Evolutionary conservation across 1,284 basidiomycete genomes (phyloP).

Genomic region (Prillingera fragicola): DNA sequence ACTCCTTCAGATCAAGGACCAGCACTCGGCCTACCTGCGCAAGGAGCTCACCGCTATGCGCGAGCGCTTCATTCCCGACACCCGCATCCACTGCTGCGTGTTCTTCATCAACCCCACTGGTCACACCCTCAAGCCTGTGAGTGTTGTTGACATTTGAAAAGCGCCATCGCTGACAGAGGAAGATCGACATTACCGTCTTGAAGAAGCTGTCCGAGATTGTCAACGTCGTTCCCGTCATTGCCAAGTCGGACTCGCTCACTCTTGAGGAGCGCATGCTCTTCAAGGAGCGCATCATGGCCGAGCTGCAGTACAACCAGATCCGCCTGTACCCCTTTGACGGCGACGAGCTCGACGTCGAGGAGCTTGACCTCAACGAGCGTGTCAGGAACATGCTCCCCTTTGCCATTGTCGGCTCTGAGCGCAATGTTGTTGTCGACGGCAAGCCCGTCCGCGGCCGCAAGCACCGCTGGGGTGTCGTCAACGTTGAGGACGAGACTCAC

Average conservation of each 20-base stretch:
- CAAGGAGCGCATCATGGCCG: slow-evolving; percentile 92
- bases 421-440: slow-evolving; percentile 89
- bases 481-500: slow-evolving; percentile 92
- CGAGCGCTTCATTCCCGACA: slow-evolving; percentile 96
- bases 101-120: slow-evolving; percentile 99
- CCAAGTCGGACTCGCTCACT: slow-evolving; percentile 94
- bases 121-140: slow-evolving; percentile 70
- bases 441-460: slow-evolving; percentile 91
- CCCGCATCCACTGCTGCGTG: slow-evolving; percentile 94
- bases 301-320: slow-evolving; percentile 88
- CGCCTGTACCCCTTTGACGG: slow-evolving; percentile 95
- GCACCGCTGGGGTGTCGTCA: slow-evolving; percentile 97
- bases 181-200: slow-evolving; percentile 95
- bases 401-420: slow-evolving; percentile 92
- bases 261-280: slow-evolving; percentile 87
- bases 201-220: slow-evolving; percentile 98
- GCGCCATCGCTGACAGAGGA: too few relatives aligned
- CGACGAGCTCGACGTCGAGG: slow-evolving; percentile 83
- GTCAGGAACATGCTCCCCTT: slow-evolving; percentile 95
- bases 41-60: slow-evolving; percentile 99
- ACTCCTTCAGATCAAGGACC: slow-evolving; percentile 59
- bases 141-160: slow-evolving; percentile 5
- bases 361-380: slow-evolving; percentile 80
- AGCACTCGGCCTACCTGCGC: slow-evolving; percentile 96
- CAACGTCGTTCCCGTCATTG: slow-evolving; percentile 97